Conservation (phyloP, 1,284 basidiomycete species). For the Rhodotorula sp. region DNA sequence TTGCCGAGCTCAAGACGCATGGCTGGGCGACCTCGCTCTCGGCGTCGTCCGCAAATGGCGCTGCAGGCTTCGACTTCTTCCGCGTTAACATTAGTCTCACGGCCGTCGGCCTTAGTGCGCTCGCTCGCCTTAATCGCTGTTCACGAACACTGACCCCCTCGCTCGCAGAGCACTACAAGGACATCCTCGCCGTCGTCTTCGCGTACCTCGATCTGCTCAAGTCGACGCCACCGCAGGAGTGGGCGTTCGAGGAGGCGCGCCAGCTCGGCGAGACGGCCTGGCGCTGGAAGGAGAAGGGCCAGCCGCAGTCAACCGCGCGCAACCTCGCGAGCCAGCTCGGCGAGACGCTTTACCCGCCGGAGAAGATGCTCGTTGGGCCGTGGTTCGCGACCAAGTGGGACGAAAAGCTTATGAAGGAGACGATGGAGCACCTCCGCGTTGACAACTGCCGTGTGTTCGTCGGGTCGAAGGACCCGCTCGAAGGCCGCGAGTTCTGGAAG, state of each 20-base stretch:
- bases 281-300: slow-evolving; percentile 79
- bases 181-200: slow-evolving; percentile 69
- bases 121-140: slow-evolving; percentile 11
- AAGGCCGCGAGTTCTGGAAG: slow-evolving; percentile 60
- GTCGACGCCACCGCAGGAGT: slow-evolving; percentile 65
- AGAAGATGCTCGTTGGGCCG: slow-evolving; percentile 72
- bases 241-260: slow-evolving; percentile 76
- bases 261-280: slow-evolving; percentile 75
- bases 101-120: slow-evolving; percentile 76
- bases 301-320: slow-evolving; percentile 74
- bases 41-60: slow-evolving; percentile 68
- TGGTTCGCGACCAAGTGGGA: slow-evolving; percentile 78
- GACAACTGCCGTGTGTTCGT: slow-evolving; percentile 69
- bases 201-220: slow-evolving; percentile 86
- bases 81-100: slow-evolving; percentile 80
- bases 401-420: slow-evolving; percentile 63
- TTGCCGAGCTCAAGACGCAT: slow-evolving; percentile 86
- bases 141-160: slow-evolving; percentile 56
- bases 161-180: slow-evolving; percentile 65
- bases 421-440: slow-evolving; percentile 64
- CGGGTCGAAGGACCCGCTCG: slow-evolving; percentile 67
- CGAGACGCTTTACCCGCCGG: slow-evolving; percentile 64
- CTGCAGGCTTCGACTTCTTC: slow-evolving; percentile 84
- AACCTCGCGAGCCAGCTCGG: slow-evolving; percentile 74
- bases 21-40: slow-evolving; percentile 84